Evolutionary conservation across 2,329 filamentous ascomycete species (phyloP).

Genomic region (Clonostachys sp.): DNA sequence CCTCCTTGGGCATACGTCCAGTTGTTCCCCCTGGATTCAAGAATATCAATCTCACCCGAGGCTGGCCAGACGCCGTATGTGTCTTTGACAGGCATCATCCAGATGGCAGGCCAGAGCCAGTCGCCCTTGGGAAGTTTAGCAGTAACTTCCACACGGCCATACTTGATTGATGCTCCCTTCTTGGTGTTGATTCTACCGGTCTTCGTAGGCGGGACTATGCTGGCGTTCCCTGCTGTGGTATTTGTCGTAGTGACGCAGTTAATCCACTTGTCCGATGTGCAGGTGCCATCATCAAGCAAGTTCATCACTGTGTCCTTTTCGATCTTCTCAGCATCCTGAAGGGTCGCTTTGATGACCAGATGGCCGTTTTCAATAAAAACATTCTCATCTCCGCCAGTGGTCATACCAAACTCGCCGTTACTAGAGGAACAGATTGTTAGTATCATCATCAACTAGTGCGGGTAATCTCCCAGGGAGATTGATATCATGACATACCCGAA

Average conservation of each 20-base stretch:
- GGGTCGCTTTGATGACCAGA: constrained; percentile 72
- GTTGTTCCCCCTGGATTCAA: constrained; percentile 80
- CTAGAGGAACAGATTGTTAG: constrained; percentile 27
- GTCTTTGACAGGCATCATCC: constrained; percentile 74
- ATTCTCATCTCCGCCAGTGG: constrained; percentile 68
- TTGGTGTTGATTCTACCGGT: constrained; percentile 77
- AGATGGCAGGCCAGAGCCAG: constrained; percentile 91
- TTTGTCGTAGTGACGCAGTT: constrained; percentile 70
- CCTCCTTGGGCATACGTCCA: constrained; percentile 71
- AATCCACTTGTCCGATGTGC: constrained; percentile 53
- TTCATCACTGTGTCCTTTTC: constrained; percentile 64
- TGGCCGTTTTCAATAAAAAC: constrained; percentile 66
- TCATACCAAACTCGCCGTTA: constrained; percentile 78
- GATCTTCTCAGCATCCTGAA: constrained; percentile 65
- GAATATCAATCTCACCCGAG: constrained; percentile 81
- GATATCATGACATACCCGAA: constrained; percentile 55
- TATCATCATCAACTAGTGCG: not conserved
- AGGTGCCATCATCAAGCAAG: constrained; percentile 60
- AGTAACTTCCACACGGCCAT: constrained; percentile 75
- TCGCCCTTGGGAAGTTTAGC: constrained; percentile 74
- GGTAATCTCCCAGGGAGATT: not conserved
- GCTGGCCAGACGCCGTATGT: constrained; percentile 74
- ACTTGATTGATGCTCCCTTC: constrained; percentile 67
- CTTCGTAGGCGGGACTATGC: constrained; percentile 71
- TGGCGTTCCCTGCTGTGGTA: constrained; percentile 62